A percentile compares a stretch with the other conserved stretches of the same genome.
Conservation (phyloP, 306 rosid species). For the Prunus salicina region DNA sequence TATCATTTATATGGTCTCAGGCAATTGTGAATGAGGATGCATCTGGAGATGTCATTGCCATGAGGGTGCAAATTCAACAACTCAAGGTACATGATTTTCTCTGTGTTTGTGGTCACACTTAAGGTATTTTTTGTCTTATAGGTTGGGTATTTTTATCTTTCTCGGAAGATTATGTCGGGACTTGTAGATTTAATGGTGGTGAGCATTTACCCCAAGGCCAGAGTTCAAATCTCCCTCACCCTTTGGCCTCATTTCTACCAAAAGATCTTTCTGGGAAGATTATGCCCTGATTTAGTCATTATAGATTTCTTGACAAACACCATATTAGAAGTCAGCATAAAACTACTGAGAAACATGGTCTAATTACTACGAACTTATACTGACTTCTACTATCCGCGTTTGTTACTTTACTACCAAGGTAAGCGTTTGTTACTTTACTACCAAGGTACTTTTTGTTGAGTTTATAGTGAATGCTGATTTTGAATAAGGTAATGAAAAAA, state of each 20-base stretch:
- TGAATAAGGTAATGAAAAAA: neutral
- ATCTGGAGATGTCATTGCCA: constrained; percentile 92
- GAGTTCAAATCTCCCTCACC: neutral
- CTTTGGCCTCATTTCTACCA: neutral
- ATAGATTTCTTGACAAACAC: neutral
- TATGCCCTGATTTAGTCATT: neutral
- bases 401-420: neutral
- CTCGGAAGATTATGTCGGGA: neutral
- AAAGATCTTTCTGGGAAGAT: neutral
- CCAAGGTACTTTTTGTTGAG: neutral
- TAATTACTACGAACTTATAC: neutral
- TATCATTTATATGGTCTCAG: constrained; percentile 31
- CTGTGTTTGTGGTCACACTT: neutral
- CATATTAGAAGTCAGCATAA: neutral
- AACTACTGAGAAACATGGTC: neutral
- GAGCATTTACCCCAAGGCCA: neutral
- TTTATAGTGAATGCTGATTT: neutral
- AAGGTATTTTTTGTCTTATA: neutral
- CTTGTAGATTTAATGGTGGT: neutral
- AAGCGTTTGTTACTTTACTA: neutral
- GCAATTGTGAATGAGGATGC: constrained; percentile 97
- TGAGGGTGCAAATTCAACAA: constrained; percentile 95
- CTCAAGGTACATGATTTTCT: constrained; percentile 63
- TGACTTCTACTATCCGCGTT: neutral
- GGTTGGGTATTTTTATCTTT: neutral